Evolutionary conservation across 2,329 filamentous ascomycete species (phyloP).

Genomic region (Septoria petroselini): DNA sequence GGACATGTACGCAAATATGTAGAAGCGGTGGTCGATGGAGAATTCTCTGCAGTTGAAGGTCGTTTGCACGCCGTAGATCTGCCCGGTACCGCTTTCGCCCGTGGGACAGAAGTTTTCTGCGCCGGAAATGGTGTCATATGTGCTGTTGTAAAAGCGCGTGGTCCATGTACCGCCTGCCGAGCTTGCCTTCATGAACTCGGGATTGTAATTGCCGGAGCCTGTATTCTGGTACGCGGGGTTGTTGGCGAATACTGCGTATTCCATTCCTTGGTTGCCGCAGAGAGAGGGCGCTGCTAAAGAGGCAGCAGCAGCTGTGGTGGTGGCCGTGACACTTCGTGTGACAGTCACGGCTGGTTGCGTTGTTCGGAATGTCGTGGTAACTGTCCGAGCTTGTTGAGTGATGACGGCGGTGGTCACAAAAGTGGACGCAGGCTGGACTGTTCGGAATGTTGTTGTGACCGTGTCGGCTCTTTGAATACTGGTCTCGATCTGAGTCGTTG

Average conservation of each 20-base stretch:
- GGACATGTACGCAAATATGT: slow-evolving; percentile 14
- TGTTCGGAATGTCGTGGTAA: slow-evolving; percentile 1
- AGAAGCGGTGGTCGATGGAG: slow-evolving; percentile 17
- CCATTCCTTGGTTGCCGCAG: slow-evolving; percentile 21
- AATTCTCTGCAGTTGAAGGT: slow-evolving; percentile 15
- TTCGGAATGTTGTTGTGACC: slow-evolving; percentile 6
- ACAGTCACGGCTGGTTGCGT: slow-evolving; percentile 6
- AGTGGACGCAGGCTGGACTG: slow-evolving; percentile 1
- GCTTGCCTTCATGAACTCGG: slow-evolving; percentile 13
- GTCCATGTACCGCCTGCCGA: slow-evolving; percentile 14
- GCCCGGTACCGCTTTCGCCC: slow-evolving; percentile 1
- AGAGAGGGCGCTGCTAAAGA: slow-evolving; percentile 9
- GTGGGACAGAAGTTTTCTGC: slow-evolving; percentile 4
- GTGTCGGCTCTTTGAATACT: neutral
- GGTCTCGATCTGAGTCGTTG: neutral
- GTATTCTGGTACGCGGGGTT: slow-evolving; percentile 7
- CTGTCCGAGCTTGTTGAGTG: slow-evolving; percentile 3
- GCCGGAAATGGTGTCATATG: slow-evolving; percentile 7
- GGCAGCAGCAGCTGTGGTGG: neutral
- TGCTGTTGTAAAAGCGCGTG: slow-evolving; percentile 13
- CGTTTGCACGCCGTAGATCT: slow-evolving; percentile 1
- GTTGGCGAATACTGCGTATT: slow-evolving; percentile 19
- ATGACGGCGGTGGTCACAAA: slow-evolving; percentile 5
- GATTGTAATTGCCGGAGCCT: slow-evolving; percentile 14
- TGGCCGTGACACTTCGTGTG: slow-evolving; percentile 1